Evolutionary conservation across 345 rosid species (phyloP).

Genomic region (Linum usitatissimum): DNA sequence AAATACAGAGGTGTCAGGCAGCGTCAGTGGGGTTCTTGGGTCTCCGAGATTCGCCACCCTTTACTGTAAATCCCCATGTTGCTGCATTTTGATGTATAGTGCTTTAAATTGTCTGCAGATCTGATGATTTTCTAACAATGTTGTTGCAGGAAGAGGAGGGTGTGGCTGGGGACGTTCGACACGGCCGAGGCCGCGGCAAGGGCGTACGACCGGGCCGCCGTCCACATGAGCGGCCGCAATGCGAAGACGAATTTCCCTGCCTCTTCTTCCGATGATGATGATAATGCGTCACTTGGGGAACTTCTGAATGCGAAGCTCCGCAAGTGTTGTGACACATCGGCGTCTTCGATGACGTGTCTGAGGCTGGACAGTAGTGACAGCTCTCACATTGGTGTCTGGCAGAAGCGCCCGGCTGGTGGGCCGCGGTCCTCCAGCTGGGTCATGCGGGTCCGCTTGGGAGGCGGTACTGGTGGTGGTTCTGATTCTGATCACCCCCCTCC

Average conservation of each 20-base stretch:
- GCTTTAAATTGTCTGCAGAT: too few species aligned
- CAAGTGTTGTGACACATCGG: slow-evolving; percentile 24
- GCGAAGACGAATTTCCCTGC: slow-evolving; percentile 64
- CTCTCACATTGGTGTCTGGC: slow-evolving; percentile 1
- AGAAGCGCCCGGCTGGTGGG: neutral
- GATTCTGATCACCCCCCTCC: neutral
- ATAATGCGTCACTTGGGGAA: slow-evolving; percentile 32
- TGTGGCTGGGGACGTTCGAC: slow-evolving; percentile 78
- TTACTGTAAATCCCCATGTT: slow-evolving; percentile 32
- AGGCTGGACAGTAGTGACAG: neutral
- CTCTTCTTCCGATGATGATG: neutral
- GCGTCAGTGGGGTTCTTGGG: slow-evolving; percentile 94
- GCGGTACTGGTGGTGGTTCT: too few species aligned
- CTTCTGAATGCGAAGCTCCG: slow-evolving; percentile 45
- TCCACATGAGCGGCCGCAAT: slow-evolving; percentile 56
- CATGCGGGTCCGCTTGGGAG: neutral
- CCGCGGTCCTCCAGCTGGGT: slow-evolving; percentile 1
- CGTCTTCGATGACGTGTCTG: neutral
- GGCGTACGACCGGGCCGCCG: slow-evolving; percentile 63
- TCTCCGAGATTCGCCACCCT: slow-evolving; percentile 77
- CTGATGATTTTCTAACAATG: too few species aligned
- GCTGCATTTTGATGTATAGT: too few species aligned
- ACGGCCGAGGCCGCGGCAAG: slow-evolving; percentile 70
- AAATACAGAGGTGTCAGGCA: slow-evolving; percentile 83
- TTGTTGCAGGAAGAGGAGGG: slow-evolving; percentile 50